Conservation (phyloP, 176 grass and related monocot species). For the Zea mays region Zm-B73-REFERENCE-NAM-5.0 NC_050098.1:230080001-230080500, state of each 20-base stretch:
- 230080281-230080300: background rate
- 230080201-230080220: background rate
- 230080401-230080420: slow-evolving; percentile 95
- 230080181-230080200: background rate
- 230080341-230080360: slow-evolving; percentile 67
- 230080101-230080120: too few relatives aligned
- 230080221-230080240: background rate
- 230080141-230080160: too few relatives aligned
- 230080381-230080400: slow-evolving; percentile 98
- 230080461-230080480: slow-evolving; percentile 83
- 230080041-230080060: too few relatives aligned
- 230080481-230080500: slow-evolving; percentile 95
- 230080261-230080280: background rate
- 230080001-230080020: too few relatives aligned
- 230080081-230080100: too few relatives aligned
- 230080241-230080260: background rate
- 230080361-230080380: slow-evolving; percentile 84
- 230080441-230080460: slow-evolving; percentile 75
- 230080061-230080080: too few relatives aligned
- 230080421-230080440: slow-evolving; percentile 90
- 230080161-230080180: background rate
- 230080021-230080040: too few relatives aligned
- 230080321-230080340: slow-evolving; percentile 17
- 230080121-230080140: too few relatives aligned
- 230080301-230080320: slow-evolving; percentile 26